Conservation (phyloP, 345 rosid genomes). For the Citrus mangshanensis region DNA sequence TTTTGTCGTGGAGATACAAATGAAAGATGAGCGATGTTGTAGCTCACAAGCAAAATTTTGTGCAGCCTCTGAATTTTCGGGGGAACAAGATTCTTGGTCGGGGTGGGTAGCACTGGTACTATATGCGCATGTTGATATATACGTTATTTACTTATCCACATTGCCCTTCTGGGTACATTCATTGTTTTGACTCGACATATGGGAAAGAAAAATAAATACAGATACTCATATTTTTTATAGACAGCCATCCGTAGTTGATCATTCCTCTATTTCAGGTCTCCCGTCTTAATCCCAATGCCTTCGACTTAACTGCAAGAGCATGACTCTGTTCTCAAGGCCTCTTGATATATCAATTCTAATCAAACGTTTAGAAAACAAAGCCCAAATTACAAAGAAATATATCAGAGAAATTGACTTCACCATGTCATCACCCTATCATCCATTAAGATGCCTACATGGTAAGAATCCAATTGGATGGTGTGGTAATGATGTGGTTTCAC, state of each 20-base stretch:
- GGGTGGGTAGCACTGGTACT: neutral
- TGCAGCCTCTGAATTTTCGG: neutral
- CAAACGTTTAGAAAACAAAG: neutral
- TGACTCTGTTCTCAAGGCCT: neutral
- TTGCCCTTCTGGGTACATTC: neutral
- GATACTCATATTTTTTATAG: neutral
- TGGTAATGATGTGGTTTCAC: too few relatives aligned
- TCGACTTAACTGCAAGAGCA: neutral
- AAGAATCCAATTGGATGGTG: too few relatives aligned
- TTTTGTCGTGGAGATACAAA: neutral
- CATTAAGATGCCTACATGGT: too few relatives aligned
- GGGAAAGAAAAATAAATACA: neutral
- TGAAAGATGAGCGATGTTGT: neutral
- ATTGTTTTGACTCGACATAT: neutral
- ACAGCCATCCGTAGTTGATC: neutral
- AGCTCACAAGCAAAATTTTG: neutral
- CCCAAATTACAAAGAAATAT: neutral
- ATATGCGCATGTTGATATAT: neutral
- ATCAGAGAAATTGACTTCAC: too few relatives aligned
- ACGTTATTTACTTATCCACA: neutral
- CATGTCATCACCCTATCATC: too few relatives aligned
- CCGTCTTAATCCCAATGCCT: too few relatives aligned
- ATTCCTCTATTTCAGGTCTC: too few relatives aligned
- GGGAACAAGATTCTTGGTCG: neutral
- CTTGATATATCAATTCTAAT: neutral